Percentiles rank a stretch among this genome's conserved stretches.
Evolutionary conservation across 805 yeast species (phyloP).

Genomic region (Saccharomycopsis sp.): DNA sequence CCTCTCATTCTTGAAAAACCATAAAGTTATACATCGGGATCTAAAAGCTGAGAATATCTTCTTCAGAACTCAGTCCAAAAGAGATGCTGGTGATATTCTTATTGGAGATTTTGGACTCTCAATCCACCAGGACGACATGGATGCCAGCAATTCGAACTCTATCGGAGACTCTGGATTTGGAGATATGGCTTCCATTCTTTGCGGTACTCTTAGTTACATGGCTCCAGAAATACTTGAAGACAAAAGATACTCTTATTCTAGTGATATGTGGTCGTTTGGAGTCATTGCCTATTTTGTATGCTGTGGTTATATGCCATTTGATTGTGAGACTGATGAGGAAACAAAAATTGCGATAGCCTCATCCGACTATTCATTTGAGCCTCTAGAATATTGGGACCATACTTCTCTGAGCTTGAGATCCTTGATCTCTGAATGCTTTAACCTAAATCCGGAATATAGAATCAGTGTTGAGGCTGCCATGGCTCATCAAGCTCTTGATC

Average conservation of each 20-base stretch:
- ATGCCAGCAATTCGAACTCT: conserved; percentile 38
- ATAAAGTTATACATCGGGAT: conserved; percentile 64
- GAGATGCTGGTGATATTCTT: conserved; percentile 36
- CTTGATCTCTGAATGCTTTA: conserved; percentile 51
- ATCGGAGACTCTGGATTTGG: conserved; percentile 26
- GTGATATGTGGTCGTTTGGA: conserved; percentile 75
- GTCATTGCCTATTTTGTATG: conserved; percentile 64
- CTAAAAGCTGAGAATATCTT: conserved; percentile 67
- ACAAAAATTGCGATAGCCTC: conserved; percentile 55
- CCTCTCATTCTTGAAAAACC: conserved; percentile 48
- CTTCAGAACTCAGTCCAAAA: conserved; percentile 33
- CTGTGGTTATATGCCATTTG: conserved; percentile 73
- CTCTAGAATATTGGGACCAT: conserved; percentile 50
- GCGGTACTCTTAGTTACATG: conserved; percentile 71
- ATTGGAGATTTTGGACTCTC: conserved; percentile 59
- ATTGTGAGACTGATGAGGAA: conserved; percentile 63
- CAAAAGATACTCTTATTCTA: conserved; percentile 49
- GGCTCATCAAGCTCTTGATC: conserved; percentile 35
- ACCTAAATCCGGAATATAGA: conserved; percentile 39
- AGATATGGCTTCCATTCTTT: conserved; percentile 33
- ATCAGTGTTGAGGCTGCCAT: conserved; percentile 39
- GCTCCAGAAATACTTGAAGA: conserved; percentile 61
- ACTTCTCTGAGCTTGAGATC: conserved; percentile 49
- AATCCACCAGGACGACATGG: conserved; percentile 40
- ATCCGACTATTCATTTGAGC: conserved; percentile 56